These are phyloP conservation scores for Crithidia fasciculata DNA, from an alignment of 208 protist species.

Conservation along the genomic window DNA sequence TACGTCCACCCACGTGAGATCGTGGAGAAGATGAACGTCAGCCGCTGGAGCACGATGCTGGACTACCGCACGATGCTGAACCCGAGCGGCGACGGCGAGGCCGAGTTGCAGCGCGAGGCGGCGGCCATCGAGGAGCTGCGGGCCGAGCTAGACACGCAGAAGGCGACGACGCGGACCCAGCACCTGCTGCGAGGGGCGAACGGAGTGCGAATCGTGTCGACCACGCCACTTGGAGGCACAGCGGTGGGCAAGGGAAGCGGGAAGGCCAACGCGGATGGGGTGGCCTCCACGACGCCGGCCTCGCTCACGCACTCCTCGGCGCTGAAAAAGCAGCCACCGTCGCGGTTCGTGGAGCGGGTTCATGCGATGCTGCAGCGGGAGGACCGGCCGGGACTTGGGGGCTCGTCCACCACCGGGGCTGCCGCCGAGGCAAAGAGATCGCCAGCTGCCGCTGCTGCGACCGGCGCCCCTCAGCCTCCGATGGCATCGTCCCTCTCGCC, in stretches of 20 bases:
- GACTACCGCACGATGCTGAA: conserved; percentile 56
- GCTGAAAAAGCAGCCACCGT: conserved; percentile 24
- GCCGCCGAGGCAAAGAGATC: conserved; percentile 1
- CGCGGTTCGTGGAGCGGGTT: conserved; percentile 58
- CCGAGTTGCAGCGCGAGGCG: conserved; percentile 20
- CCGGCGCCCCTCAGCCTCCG: neutral
- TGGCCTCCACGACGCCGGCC: conserved; percentile 3
- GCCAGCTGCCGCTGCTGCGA: neutral
- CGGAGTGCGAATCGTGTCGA: conserved; percentile 16
- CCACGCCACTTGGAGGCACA: neutral
- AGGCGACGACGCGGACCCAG: conserved; percentile 14
- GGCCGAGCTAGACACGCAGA: conserved; percentile 30
- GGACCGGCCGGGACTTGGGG: neutral
- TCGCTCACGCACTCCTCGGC: neutral
- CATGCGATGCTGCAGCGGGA: conserved; percentile 54
- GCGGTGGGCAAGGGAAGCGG: neutral
- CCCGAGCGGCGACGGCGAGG: conserved; percentile 5
- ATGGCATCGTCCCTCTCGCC: conserved; percentile 10
- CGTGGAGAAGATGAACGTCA: conserved; percentile 82
- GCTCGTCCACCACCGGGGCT: neutral
- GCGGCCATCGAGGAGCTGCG: conserved; percentile 25
- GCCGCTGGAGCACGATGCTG: conserved; percentile 81
- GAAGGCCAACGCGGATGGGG: neutral
- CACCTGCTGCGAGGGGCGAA: conserved; percentile 17
- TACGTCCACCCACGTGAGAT: conserved; percentile 85